These are phyloP conservation scores for Ceratocystis ficicola DNA, from an alignment of 2,329 filamentous ascomycete genomes.

Conservation along the genomic window DNA sequence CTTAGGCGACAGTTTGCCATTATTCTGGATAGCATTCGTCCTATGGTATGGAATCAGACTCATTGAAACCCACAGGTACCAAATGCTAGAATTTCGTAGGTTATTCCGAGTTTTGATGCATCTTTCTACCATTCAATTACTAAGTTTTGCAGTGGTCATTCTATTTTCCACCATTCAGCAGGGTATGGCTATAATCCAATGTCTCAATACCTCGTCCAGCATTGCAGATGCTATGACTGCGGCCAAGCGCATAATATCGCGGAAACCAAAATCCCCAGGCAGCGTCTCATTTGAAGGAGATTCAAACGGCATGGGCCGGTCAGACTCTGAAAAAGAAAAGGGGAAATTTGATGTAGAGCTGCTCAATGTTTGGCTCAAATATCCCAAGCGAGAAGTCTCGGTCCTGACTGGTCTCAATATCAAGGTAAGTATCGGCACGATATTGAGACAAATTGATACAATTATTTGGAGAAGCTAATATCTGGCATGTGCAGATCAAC, in stretches of 20 bases:
- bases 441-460: background rate
- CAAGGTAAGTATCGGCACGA: conserved; percentile 14
- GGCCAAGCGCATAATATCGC: conserved; percentile 41
- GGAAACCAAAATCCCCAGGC: background rate
- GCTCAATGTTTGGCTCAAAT: conserved; percentile 23
- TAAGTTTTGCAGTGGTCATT: conserved; percentile 21
- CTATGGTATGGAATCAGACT: conserved; percentile 22
- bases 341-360: conserved; percentile 19
- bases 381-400: conserved; percentile 19
- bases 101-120: background rate
- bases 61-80: conserved; percentile 19
- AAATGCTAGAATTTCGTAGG: conserved; percentile 22
- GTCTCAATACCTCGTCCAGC: conserved; percentile 55
- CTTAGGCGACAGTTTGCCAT: conserved; percentile 20
- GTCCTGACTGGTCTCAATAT: conserved; percentile 22
- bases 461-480: background rate
- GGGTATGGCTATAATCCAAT: conserved; percentile 37
- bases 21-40: conserved; percentile 23
- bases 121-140: background rate
- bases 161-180: conserved; percentile 22
- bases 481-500: conserved; percentile 18
- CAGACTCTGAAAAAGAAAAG: background rate
- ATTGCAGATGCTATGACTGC: conserved; percentile 47
- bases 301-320: background rate
- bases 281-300: background rate